Base-by-base conservation (phyloP, 1,284 basidiomycete species). In the Malassezia equina region DNA sequence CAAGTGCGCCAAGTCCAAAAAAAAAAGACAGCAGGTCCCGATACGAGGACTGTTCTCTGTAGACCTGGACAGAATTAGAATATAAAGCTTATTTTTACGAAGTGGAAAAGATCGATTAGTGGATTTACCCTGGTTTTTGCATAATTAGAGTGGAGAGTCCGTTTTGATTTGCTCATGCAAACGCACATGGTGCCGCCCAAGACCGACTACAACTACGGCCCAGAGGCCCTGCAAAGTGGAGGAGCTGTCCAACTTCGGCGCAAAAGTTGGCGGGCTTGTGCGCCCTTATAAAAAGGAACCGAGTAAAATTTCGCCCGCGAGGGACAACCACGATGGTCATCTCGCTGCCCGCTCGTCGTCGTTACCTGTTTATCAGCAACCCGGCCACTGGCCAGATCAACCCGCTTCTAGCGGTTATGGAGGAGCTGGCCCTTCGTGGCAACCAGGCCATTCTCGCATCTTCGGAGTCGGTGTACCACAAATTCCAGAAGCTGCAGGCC, bases 381-480 rank as follows among this genome's bases (percentile, higher is more conserved):
- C 61, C 61, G 4, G 61, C 61, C 4, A 57, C 55, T 7, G 61
- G 61, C 21, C 61, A 63, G 33, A 34, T 60, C 25, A 63, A 63
- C 51, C 58, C 58, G 8, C 46, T 62, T 15, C 39, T 58, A 3
- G 44, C 58, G n/a, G 28, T 62, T n/a, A 34, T 45, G 17, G 54
- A 57, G n/a, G 61, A 62, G 42, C 48, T 62, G 31, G 39, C 50
- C 4, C 27, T 33, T 9, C 52, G 61, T 23, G 58, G 58, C 4
- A 33, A 59, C 52, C 29, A 56, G 42, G 61, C 60, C 4, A 41
- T 57, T 19, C 32, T 62, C 4, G 9, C 25, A 13, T 55, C 58
- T 13, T 51, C 53, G 2, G 51, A 53, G 28, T 31, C 34, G 13
- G 47, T 60, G 9, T 29, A 52, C 6, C 24, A 44, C 15, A 47